A percentile compares a stretch with the other conserved stretches of the same genome.
Evolutionary conservation across 208 protist species (phyloP).

Genomic region (Leishmania mexicana): DNA sequence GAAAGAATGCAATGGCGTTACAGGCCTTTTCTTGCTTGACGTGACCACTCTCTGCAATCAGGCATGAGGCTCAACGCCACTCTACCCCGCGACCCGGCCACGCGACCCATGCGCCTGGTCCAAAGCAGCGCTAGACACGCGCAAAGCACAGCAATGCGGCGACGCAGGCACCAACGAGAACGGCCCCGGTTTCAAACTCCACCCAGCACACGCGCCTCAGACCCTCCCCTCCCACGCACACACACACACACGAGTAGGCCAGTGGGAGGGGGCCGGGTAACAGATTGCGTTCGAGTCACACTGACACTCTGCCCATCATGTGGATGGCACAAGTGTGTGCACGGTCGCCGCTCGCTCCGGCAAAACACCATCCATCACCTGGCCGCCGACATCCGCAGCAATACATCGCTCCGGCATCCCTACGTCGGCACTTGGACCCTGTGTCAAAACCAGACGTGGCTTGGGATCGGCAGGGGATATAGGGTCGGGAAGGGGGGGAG

Average conservation of each 20-base stretch:
- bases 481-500: too few relatives aligned
- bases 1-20: too few relatives aligned
- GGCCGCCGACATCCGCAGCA: background rate
- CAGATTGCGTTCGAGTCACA: background rate
- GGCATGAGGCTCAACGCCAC: background rate
- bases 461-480: background rate
- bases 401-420: background rate
- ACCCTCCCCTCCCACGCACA: too few relatives aligned
- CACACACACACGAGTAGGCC: background rate
- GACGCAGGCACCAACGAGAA: background rate
- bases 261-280: background rate
- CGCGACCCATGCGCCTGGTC: background rate
- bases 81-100: background rate
- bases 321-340: background rate
- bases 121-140: background rate
- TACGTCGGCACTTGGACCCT: background rate
- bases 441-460: background rate
- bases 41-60: too few relatives aligned
- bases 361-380: too few relatives aligned
- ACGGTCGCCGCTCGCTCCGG: background rate
- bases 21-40: background rate
- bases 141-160: background rate
- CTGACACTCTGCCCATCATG: background rate
- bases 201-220: background rate
- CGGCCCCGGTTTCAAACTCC: background rate